phyloP scores from a whole-genome alignment of 257 asterid species.

The Capsicum rhomboideum region DNA sequence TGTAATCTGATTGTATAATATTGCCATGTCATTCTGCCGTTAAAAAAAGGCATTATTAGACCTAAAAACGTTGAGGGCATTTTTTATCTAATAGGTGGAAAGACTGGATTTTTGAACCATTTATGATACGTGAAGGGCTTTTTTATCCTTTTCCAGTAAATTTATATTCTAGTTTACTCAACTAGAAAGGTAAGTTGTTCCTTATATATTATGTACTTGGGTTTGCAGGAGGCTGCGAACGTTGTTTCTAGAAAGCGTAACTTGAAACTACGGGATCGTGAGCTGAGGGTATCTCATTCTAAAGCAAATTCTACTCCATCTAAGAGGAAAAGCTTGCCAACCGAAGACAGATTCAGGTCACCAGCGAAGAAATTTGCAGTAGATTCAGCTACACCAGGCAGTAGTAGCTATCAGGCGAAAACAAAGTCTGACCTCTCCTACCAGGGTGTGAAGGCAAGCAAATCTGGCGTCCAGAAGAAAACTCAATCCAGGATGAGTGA shows the following conservation, averaged over 20 bases:
- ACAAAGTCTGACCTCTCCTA: conserved; percentile 32
- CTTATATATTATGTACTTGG: not conserved
- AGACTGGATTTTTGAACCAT: too few relatives aligned
- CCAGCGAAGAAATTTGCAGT: conserved; percentile 35
- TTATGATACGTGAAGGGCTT: too few relatives aligned
- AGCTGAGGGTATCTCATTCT: conserved; percentile 62
- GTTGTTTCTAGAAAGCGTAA: conserved; percentile 32
- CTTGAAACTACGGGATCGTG: conserved; percentile 66
- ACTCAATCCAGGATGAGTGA: conserved; percentile 11
- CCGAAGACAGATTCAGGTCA: conserved; percentile 15
- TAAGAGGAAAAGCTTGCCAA: conserved; percentile 35
- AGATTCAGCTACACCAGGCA: conserved; percentile 26
- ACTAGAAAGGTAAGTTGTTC: not conserved
- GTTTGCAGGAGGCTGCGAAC: conserved; percentile 67
- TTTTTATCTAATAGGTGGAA: too few relatives aligned
- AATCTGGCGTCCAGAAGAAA: conserved; percentile 66
- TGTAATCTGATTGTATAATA: too few relatives aligned
- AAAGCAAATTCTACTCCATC: conserved; percentile 39
- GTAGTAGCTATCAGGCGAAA: conserved; percentile 9
- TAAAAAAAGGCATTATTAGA: too few relatives aligned
- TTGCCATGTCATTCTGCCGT: too few relatives aligned
- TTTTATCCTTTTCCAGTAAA: too few relatives aligned
- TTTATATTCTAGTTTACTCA: not conserved
- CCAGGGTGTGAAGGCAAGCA: conserved; percentile 82
- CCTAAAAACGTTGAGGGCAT: too few relatives aligned